Conservation (phyloP, 2,329 filamentous ascomycete genomes). For the Chaetomium strumarium region DNA sequence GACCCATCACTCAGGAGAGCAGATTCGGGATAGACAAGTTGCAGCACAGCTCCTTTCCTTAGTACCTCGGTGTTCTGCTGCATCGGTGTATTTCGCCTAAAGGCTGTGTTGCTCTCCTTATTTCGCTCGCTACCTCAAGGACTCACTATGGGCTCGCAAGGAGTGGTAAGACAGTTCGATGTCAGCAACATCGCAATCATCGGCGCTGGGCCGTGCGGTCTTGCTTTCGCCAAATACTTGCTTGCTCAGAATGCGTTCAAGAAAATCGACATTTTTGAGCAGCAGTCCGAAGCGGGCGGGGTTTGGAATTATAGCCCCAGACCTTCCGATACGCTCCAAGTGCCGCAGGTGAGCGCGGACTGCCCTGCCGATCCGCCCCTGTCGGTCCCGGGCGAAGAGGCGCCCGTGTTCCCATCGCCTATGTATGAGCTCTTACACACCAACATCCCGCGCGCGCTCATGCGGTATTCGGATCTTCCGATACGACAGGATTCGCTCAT, state of each 20-base stretch:
- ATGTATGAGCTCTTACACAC: constrained; percentile 79
- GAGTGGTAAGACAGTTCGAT: constrained; percentile 34
- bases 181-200: constrained; percentile 67
- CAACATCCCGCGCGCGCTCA: constrained; percentile 76
- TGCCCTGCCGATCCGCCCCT: constrained; percentile 58
- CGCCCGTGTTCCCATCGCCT: constrained; percentile 68
- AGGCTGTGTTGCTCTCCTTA: no score
- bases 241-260: constrained; percentile 61
- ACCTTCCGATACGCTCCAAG: constrained; percentile 40
- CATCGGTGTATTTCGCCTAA: no score
- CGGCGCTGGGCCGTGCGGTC: constrained; percentile 74
- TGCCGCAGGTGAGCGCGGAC: constrained; percentile 66
- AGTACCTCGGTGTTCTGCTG: no score
- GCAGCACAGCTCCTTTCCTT: no score
- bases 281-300: constrained; percentile 69
- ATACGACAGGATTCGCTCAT: constrained; percentile 62
- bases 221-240: constrained; percentile 76
- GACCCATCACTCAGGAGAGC: no score
- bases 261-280: constrained; percentile 73
- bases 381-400: constrained; percentile 33
- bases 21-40: no score
- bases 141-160: constrained; percentile 25
- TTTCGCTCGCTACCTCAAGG: neutral
- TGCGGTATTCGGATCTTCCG: constrained; percentile 68
- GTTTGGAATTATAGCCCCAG: constrained; percentile 73